A percentile compares a stretch with the other conserved stretches of the same genome.
These are phyloP conservation scores for Penicillium occitanis DNA, from an alignment of 2,329 filamentous ascomycete genomes.

Conservation along the genomic window DNA sequence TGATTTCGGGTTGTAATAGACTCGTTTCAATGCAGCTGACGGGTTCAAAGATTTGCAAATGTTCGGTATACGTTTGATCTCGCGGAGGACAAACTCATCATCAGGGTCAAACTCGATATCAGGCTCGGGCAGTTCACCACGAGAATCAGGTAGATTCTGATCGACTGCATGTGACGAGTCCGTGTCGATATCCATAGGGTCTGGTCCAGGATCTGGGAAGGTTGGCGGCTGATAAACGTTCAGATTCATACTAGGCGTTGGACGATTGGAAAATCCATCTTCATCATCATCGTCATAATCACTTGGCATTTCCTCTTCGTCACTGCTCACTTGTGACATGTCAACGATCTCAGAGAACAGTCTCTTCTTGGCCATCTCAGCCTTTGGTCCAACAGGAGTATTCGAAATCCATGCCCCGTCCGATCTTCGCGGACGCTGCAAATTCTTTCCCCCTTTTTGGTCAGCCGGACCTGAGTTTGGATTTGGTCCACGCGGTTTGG, in stretches of 20 bases:
- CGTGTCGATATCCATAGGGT: conserved; percentile 13
- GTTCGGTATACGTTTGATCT: conserved; percentile 33
- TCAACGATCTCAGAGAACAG: conserved; percentile 57
- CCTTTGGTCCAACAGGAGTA: conserved; percentile 45
- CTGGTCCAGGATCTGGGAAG: background rate
- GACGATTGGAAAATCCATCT: background rate
- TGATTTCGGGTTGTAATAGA: conserved; percentile 59
- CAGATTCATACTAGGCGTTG: background rate
- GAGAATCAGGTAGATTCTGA: conserved; percentile 9
- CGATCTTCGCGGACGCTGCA: background rate
- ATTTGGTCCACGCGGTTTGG: background rate
- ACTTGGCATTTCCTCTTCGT: conserved; percentile 19
- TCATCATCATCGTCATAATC: conserved; percentile 38
- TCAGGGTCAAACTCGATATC: conserved; percentile 19
- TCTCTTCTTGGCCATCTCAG: conserved; percentile 57
- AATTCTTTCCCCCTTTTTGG: conserved; percentile 3
- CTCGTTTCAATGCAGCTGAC: conserved; percentile 43
- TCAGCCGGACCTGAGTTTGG: background rate
- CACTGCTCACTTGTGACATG: conserved; percentile 45
- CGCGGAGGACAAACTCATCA: conserved; percentile 11
- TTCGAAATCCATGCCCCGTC: background rate
- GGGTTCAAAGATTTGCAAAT: conserved; percentile 48
- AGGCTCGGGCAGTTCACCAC: background rate
- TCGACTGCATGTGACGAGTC: conserved; percentile 8
- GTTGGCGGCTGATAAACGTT: background rate